Base-by-base conservation (phyloP, 1,284 basidiomycete genomes). In the Pulveroboletus sp. region DNA sequence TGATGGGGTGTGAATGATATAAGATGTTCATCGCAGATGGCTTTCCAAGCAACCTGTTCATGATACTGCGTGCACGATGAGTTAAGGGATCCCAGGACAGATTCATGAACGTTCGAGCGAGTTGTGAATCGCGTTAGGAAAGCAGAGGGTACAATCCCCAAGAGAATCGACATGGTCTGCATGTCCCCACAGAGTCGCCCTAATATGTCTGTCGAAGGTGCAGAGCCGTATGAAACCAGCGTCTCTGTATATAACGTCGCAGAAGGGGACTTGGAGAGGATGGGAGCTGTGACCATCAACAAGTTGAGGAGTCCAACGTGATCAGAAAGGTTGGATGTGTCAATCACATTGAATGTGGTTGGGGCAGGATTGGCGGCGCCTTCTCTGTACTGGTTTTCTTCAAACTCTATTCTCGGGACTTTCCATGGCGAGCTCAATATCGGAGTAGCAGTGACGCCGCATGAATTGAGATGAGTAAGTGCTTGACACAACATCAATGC, bases 301-400 rank as follows among this genome's bases (percentile, higher is more conserved):
- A 83, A 56, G 58, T 83, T 83, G n/a, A 82, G 56, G 17, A 82
- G 64, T 0, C 81, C 82, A 2, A 79, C 40, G 52, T 79, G 74
- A 61, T 83, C 81, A 16, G 68, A 63, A n/a, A 83, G 57, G 55
- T 82, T 82, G 21, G 81, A 82, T 0, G 82, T 80, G 43, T 83
- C 79, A 53, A 84, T 79, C 45, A 82, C 72, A 49, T 81, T 72
- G 69, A 83, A 84, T 0, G 43, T 53, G 2, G 69, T 62, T 6
- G 80, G 78, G 1, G 77, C 75, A 0, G 57, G 56, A 10, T 50
- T 44, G 15, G 33, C 56, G 48, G 37, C 48, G 16, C 42, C 55
- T 48, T 55, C 40, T 36, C 57, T 59, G 51, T 80, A 81, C 24
- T 75, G 73, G 0, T 52, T 65, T 6, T 57, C 60, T 29, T 75